phyloP scores from a whole-genome alignment of 306 rosid genomes.

The Abrus pulchellus region DNA sequence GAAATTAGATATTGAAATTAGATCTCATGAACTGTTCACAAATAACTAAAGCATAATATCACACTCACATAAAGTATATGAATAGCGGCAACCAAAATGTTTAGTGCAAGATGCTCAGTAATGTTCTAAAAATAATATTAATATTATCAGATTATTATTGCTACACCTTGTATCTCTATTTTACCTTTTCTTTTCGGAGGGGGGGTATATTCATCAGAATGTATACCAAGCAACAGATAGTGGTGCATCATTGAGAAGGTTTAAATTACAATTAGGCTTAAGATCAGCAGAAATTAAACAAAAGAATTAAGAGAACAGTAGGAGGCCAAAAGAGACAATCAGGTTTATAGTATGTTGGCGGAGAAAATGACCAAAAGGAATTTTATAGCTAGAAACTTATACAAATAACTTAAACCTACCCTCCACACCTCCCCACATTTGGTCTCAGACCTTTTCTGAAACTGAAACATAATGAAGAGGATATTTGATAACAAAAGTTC shows the following conservation, averaged over 20 bases:
- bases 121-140: neutral
- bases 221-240: slow-evolving; percentile 1
- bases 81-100: slow-evolving; percentile 11
- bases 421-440: neutral
- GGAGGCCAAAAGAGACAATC: slow-evolving; percentile 25
- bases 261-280: slow-evolving; percentile 15
- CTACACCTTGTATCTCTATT: neutral
- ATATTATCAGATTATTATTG: neutral
- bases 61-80: slow-evolving; percentile 3
- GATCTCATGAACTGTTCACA: neutral
- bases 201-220: neutral
- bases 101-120: neutral
- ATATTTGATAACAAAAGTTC: neutral
- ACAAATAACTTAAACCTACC: neutral
- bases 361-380: slow-evolving; percentile 7
- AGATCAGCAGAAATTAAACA: neutral
- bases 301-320: neutral
- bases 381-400: slow-evolving; percentile 11
- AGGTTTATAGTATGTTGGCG: neutral
- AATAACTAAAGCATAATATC: slow-evolving; percentile 10
- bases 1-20: no score
- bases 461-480: neutral
- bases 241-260: neutral
- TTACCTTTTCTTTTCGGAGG: neutral
- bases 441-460: neutral